A percentile compares a stretch with the other conserved stretches of the same genome.
phyloP scores from a whole-genome alignment of 1,139 yeast species.

The Hansenula anomala region DNA sequence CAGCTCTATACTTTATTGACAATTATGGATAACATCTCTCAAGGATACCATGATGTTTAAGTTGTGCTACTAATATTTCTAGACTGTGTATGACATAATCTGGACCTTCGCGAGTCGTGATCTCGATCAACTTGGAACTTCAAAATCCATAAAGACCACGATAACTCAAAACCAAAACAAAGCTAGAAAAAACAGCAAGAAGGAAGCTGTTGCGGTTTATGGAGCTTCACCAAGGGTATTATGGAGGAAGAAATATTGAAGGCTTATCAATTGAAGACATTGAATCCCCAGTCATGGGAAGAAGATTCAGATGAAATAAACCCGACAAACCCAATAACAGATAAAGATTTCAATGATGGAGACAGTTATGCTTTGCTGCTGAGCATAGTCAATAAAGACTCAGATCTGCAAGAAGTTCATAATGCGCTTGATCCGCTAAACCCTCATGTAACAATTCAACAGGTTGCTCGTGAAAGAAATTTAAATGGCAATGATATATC shows the following conservation, averaged over 20 bases:
- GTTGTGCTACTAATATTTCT: no score
- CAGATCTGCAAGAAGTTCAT: conserved; percentile 7
- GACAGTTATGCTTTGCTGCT: conserved; percentile 11
- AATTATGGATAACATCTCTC: no score
- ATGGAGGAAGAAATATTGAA: conserved; percentile 30
- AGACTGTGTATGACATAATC: no score
- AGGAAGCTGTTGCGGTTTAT: no score
- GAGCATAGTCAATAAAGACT: conserved; percentile 16
- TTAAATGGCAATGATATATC: conserved; percentile 36
- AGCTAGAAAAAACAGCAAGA: no score
- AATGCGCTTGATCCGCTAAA: conserved; percentile 52
- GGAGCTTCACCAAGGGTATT: no score
- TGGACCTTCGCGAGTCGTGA: no score
- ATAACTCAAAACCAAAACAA: no score
- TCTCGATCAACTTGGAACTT: no score
- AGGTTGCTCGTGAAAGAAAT: conserved; percentile 37
- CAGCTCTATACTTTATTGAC: no score
- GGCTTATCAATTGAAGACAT: conserved; percentile 36
- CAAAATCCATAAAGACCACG: no score
- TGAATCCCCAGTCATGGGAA: conserved; percentile 35
- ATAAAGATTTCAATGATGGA: conserved; percentile 14
- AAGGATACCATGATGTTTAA: no score
- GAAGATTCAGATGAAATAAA: conserved; percentile 26
- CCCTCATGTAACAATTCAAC: conserved; percentile 41
- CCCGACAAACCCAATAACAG: conserved; percentile 16